Conservation (phyloP, 2,329 filamentous ascomycete species). For the Cytospora schulzeri region DNA sequence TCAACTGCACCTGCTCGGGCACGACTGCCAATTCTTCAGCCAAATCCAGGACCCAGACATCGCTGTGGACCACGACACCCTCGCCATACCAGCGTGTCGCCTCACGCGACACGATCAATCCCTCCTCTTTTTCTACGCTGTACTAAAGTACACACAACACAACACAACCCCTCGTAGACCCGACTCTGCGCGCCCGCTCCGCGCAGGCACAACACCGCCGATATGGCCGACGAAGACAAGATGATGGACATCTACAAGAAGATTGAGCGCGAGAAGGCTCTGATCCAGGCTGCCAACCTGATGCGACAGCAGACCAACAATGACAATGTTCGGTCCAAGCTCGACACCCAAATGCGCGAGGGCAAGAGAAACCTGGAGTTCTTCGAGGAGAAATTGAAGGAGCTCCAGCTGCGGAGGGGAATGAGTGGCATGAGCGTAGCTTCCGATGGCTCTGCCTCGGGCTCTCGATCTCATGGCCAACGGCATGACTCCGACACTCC, state of each 20-base stretch:
- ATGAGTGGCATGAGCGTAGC: conserved; percentile 68
- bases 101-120: conserved; percentile 25
- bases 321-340: conserved; percentile 82
- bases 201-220: conserved; percentile 40
- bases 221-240: conserved; percentile 66
- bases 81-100: conserved; percentile 22
- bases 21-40: conserved; percentile 20
- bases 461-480: conserved; percentile 47
- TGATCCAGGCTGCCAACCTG: conserved; percentile 90
- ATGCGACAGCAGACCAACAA: conserved; percentile 98
- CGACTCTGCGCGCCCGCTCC: conserved; percentile 27
- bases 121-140: not conserved
- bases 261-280: conserved; percentile 95
- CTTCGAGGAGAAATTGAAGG: conserved; percentile 87
- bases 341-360: conserved; percentile 93
- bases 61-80: conserved; percentile 22
- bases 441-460: conserved; percentile 44
- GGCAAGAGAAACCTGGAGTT: conserved; percentile 92
- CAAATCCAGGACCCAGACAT: conserved; percentile 9
- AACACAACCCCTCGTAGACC: not conserved
- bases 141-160: not conserved
- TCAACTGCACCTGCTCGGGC: conserved; percentile 15
- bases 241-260: conserved; percentile 87
- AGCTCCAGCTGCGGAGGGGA: conserved; percentile 80
- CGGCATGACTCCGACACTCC: conserved; percentile 45